Evolutionary conservation across 495 filamentous ascomycete genomes (phyloP).

Genomic region (Hypoxylon fragiforme): DNA sequence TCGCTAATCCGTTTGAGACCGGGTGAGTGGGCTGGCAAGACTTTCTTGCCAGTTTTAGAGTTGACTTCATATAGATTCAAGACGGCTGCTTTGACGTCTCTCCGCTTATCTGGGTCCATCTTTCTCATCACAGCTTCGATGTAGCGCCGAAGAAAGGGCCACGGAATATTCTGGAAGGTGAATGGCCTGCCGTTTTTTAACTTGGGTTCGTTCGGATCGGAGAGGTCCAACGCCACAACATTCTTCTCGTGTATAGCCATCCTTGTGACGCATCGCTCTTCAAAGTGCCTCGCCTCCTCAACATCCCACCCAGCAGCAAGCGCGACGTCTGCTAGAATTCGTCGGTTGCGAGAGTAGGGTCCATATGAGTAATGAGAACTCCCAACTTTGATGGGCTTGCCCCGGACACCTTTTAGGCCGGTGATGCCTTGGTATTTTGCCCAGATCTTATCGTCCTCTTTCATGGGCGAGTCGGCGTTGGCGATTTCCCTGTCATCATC

Average conservation of each 20-base stretch:
- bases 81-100: neutral
- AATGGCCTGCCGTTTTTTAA: neutral
- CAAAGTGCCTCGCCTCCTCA: neutral
- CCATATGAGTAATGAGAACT: constrained; percentile 4
- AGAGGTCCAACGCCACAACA: neutral
- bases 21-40: neutral
- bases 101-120: neutral
- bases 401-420: constrained; percentile 1
- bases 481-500: neutral
- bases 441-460: constrained; percentile 4
- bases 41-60: neutral
- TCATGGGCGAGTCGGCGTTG: neutral
- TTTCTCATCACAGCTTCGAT: neutral
- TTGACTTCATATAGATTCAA: neutral
- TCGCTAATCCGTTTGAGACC: neutral
- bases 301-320: constrained; percentile 1
- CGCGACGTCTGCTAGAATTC: constrained; percentile 7
- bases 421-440: constrained; percentile 2
- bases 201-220: neutral
- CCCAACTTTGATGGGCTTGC: neutral
- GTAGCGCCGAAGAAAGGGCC: neutral
- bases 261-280: neutral
- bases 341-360: constrained; percentile 7
- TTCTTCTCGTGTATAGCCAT: neutral
- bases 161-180: neutral